Conservation (phyloP, 1,284 basidiomycete genomes). For the Rhodofomes roseus region DNA sequence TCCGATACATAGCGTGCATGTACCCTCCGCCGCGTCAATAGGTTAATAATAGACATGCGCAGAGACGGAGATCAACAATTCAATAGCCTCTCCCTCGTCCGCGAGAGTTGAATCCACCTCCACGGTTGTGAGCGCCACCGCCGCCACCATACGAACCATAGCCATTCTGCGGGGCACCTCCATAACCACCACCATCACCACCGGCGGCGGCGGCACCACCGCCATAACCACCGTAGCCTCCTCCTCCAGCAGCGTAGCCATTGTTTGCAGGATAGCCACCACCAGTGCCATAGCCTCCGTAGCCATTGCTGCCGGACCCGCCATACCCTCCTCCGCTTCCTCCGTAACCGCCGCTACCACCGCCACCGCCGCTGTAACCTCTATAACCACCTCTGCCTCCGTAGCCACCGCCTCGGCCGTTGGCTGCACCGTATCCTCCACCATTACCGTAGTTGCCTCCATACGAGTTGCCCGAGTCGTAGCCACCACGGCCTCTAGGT, state of each 20-base stretch:
- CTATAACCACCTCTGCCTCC: constrained; percentile 17
- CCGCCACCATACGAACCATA: constrained; percentile 20
- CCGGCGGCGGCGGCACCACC: too few species aligned
- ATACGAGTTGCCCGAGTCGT: not conserved
- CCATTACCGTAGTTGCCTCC: too few species aligned
- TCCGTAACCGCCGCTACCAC: constrained; percentile 24
- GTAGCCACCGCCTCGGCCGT: constrained; percentile 6
- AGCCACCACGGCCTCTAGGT: constrained; percentile 13
- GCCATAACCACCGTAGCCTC: constrained; percentile 7
- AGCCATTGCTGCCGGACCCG: constrained; percentile 17
- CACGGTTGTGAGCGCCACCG: constrained; percentile 16
- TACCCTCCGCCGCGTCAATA: not conserved
- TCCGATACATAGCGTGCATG: not conserved
- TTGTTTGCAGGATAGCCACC: constrained; percentile 12
- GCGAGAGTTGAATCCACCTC: constrained; percentile 25
- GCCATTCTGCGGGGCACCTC: constrained; percentile 1
- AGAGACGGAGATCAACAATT: constrained; percentile 8
- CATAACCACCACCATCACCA: constrained; percentile 15
- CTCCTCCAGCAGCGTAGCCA: constrained; percentile 18
- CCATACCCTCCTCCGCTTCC: constrained; percentile 16
- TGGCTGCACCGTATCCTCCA: constrained; percentile 6
- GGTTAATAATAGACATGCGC: not conserved
- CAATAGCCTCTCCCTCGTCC: constrained; percentile 41
- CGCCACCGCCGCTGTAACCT: constrained; percentile 5
- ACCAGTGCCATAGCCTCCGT: constrained; percentile 18